phyloP scores from a whole-genome alignment of 257 asterid genomes.

The Capsicum baccatum region DNA sequence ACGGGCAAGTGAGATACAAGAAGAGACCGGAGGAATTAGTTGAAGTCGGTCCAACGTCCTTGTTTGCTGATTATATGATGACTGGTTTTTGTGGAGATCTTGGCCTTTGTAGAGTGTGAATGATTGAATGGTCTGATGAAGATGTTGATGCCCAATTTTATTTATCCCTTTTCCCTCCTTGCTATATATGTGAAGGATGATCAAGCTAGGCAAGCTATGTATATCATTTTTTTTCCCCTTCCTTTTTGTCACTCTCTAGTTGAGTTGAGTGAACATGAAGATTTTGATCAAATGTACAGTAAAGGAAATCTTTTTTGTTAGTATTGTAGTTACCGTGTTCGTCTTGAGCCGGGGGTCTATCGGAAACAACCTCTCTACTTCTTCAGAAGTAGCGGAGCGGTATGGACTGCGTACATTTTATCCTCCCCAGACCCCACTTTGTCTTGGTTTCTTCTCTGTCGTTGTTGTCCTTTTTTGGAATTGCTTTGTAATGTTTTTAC shows the following conservation, averaged over 20 bases:
- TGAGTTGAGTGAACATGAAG: constrained; percentile 27
- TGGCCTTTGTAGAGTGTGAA: constrained; percentile 15
- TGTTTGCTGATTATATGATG: constrained; percentile 24
- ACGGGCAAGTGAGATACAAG: constrained; percentile 30
- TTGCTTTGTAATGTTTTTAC: no score
- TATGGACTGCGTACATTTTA: no score
- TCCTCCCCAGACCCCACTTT: no score
- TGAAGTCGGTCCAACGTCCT: neutral
- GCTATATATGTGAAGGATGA: constrained; percentile 25
- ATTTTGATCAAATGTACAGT: constrained; percentile 31
- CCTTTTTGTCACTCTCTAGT: constrained; percentile 26
- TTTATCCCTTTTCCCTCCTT: neutral
- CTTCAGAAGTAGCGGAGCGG: no score
- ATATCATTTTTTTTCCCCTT: neutral
- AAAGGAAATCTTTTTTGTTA: constrained; percentile 26
- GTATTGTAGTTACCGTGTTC: neutral
- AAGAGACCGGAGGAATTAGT: constrained; percentile 11
- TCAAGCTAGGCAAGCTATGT: constrained; percentile 23
- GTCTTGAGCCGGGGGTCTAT: no score
- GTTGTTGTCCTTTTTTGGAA: no score
- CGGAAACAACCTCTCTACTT: no score
- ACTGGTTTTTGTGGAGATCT: constrained; percentile 9
- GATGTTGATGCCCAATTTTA: constrained; percentile 12
- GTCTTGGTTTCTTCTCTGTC: no score
- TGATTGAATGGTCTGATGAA: constrained; percentile 21